These are phyloP conservation scores for Alternaria solani DNA, from an alignment of 2,329 filamentous ascomycete genomes.

Conservation along the genomic window DNA sequence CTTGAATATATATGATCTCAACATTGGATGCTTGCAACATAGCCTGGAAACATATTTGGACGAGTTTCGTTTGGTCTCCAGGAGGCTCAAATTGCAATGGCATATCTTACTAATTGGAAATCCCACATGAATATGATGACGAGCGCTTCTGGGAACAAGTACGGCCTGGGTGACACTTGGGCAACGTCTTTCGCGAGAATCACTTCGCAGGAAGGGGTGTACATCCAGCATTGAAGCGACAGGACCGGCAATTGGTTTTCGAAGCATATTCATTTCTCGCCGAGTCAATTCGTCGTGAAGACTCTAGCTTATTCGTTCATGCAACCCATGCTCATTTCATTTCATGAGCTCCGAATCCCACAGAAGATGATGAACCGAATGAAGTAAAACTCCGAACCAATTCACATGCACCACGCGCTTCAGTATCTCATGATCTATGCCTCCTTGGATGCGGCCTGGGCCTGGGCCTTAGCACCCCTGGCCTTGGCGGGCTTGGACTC, in stretches of 20 bases:
- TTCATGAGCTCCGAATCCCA: constrained; percentile 22
- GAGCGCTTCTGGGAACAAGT: not conserved
- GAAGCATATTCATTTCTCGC: constrained; percentile 22
- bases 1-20: not conserved
- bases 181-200: not conserved
- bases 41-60: not conserved
- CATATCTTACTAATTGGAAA: not conserved
- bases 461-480: constrained; percentile 82
- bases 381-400: constrained; percentile 29
- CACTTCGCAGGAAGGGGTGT: not conserved
- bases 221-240: not conserved
- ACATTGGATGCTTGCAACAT: not conserved
- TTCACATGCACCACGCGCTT: constrained; percentile 19
- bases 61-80: not conserved
- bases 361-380: constrained; percentile 29
- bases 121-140: not conserved
- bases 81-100: not conserved
- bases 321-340: constrained; percentile 19
- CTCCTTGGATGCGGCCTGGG: constrained; percentile 67
- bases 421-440: constrained; percentile 34
- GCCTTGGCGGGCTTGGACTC: constrained; percentile 75
- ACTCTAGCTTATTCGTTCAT: constrained; percentile 18
- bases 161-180: not conserved
- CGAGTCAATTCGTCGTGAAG: constrained; percentile 20
- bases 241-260: constrained; percentile 10